Conservation (phyloP, 2,329 filamentous ascomycete genomes). For the Ophiobolus disseminans region DNA sequence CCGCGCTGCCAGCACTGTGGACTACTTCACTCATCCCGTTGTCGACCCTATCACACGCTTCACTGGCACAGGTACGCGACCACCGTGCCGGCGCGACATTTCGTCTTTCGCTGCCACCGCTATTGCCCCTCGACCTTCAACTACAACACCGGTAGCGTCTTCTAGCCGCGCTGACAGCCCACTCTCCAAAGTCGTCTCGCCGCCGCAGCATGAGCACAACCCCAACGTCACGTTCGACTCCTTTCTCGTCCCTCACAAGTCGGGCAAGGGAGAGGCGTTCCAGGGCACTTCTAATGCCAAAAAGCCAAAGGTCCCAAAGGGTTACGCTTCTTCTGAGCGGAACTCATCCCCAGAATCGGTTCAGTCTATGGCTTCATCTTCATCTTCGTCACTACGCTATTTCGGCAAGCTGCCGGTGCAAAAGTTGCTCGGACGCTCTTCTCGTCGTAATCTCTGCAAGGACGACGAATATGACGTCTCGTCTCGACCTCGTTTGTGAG, state of each 20-base stretch:
- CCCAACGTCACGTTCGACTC: constrained; percentile 32
- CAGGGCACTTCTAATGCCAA: constrained; percentile 16
- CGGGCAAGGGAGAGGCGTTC: constrained; percentile 36
- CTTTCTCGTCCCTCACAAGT: constrained; percentile 33
- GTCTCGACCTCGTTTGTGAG: background rate
- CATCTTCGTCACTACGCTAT: background rate
- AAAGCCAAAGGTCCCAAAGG: constrained; percentile 1
- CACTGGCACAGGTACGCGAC: no score
- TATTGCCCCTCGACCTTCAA: no score
- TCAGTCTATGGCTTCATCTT: no score
- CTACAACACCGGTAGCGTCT: no score
- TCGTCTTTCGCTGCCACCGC: no score
- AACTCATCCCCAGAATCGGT: background rate
- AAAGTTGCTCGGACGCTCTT: background rate
- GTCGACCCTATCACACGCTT: no score
- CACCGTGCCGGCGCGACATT: no score
- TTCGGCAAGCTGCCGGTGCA: background rate
- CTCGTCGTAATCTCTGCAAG: background rate
- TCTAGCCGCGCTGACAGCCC: constrained; percentile 21
- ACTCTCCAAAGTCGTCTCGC: constrained; percentile 4
- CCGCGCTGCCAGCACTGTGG: constrained; percentile 13
- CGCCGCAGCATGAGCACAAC: constrained; percentile 10
- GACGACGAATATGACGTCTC: background rate
- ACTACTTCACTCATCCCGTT: constrained; percentile 19
- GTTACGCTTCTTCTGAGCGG: background rate